Percentiles rank a stretch among this genome's conserved stretches.
phyloP scores from a whole-genome alignment of 345 rosid genomes.

The Citrus glauca region DNA sequence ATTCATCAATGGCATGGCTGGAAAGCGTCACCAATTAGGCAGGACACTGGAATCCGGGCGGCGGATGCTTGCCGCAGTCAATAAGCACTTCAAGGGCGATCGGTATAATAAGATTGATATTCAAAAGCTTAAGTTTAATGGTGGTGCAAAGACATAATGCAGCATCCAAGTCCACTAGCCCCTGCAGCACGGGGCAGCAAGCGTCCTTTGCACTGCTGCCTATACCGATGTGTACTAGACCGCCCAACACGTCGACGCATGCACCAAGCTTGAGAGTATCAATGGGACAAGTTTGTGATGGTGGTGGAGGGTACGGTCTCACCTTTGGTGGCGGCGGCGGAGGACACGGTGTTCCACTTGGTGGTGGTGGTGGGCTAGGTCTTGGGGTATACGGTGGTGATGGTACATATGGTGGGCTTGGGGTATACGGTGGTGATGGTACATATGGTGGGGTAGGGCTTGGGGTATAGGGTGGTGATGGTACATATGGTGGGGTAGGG shows the following conservation, averaged over 20 bases:
- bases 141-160: slow-evolving; percentile 91
- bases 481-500: fast-evolving
- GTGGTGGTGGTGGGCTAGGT: background rate
- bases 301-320: slow-evolving; percentile 35
- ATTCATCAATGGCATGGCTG: background rate
- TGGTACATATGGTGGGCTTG: too few relatives aligned
- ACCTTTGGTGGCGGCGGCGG: slow-evolving; percentile 23
- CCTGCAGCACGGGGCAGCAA: slow-evolving; percentile 80
- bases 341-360: slow-evolving; percentile 23
- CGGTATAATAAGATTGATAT: slow-evolving; percentile 60
- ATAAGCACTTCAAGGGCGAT: slow-evolving; percentile 78
- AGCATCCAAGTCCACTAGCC: slow-evolving; percentile 72
- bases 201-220: slow-evolving; percentile 64
- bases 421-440: too few relatives aligned
- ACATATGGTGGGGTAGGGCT: too few relatives aligned
- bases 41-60: slow-evolving; percentile 69
- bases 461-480: too few relatives aligned
- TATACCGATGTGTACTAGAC: slow-evolving; percentile 14
- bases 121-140: slow-evolving; percentile 73
- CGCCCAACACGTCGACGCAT: slow-evolving; percentile 87
- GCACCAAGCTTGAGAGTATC: slow-evolving; percentile 40
- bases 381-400: too few relatives aligned
- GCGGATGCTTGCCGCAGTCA: slow-evolving; percentile 68
- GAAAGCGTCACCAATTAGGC: background rate
- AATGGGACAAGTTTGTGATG: slow-evolving; percentile 42